Evolutionary conservation across 2,329 filamentous ascomycete genomes (phyloP).

Genomic region (Arachnopeziza araneosa): DNA sequence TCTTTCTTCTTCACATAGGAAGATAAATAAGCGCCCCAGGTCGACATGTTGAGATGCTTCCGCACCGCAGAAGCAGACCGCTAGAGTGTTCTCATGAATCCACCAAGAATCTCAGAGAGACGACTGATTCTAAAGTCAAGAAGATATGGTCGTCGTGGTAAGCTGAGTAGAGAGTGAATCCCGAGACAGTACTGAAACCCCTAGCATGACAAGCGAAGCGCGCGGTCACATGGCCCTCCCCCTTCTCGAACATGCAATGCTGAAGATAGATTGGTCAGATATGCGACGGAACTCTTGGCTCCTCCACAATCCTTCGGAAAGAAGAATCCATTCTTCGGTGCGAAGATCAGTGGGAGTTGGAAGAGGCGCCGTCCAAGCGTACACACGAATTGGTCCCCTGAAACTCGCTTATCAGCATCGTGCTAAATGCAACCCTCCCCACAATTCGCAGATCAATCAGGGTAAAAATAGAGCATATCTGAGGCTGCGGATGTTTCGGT

Average conservation of each 20-base stretch:
- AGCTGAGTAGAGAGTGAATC: background rate
- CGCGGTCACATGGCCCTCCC: background rate
- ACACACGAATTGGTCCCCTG: background rate
- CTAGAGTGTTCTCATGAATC: background rate
- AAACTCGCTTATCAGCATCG: background rate
- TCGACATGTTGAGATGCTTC: background rate
- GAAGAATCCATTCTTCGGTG: no score
- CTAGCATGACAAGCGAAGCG: background rate
- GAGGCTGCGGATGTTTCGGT: background rate
- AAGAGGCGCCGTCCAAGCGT: background rate
- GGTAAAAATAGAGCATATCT: background rate
- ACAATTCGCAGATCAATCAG: background rate
- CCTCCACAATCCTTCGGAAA: background rate
- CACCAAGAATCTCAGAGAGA: background rate
- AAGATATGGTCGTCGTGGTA: background rate
- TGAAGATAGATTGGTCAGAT: background rate
- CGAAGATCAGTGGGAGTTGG: background rate
- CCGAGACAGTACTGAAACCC: background rate
- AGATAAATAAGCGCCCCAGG: conserved; percentile 4
- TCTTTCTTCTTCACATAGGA: conserved; percentile 3
- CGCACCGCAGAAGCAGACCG: background rate
- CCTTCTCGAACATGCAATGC: background rate
- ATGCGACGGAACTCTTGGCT: background rate
- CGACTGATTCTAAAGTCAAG: background rate
- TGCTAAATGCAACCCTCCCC: background rate